Percentiles rank a stretch among this genome's conserved stretches.
Conservation (phyloP, 352 stramenopile species). For the Aphanomyces stellatus region DNA sequence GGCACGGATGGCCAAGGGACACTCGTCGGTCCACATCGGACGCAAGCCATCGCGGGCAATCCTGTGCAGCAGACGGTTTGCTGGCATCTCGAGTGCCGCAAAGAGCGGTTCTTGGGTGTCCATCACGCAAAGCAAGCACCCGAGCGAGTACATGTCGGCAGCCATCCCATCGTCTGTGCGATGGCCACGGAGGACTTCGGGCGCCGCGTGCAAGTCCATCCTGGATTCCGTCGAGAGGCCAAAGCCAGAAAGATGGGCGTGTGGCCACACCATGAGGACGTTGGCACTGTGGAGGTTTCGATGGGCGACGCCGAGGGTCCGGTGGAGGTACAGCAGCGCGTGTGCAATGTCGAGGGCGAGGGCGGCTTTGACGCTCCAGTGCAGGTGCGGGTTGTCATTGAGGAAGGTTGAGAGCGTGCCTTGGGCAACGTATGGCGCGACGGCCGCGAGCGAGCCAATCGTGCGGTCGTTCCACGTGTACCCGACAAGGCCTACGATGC, state of each 20-base stretch:
- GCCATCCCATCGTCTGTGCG: neutral
- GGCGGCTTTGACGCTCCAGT: neutral
- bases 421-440: conserved; percentile 65
- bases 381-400: neutral
- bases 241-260: neutral
- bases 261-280: neutral
- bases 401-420: conserved; percentile 39
- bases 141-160: neutral
- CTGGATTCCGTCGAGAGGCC: neutral
- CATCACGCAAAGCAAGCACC: neutral
- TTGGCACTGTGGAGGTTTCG: neutral
- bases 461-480: neutral
- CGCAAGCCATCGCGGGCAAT: neutral
- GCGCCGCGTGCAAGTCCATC: neutral
- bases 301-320: neutral
- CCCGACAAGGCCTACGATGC: neutral
- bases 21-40: neutral
- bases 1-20: neutral
- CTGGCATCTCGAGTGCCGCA: neutral
- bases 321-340: conserved; percentile 50
- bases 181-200: neutral
- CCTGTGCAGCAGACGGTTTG: neutral
- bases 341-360: conserved; percentile 20
- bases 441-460: conserved; percentile 21
- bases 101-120: neutral